phyloP scores from a whole-genome alignment of 225 moss, liverwort and hornwort genomes.

The Bryoerythrophyllum caledonicum region DNA sequence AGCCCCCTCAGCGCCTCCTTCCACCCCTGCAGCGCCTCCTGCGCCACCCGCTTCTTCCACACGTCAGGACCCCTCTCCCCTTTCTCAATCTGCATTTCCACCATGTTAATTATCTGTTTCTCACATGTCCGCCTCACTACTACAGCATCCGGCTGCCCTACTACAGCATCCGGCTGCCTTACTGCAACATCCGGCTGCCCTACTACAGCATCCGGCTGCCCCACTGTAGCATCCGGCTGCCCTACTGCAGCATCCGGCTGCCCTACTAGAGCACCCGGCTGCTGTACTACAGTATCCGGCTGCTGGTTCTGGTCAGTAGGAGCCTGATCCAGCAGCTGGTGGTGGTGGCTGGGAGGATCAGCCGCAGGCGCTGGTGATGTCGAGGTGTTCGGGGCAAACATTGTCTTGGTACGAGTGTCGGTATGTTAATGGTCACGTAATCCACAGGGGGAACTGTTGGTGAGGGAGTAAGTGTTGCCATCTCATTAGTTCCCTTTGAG shows the following conservation, averaged over 20 bases:
- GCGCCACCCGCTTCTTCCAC: background rate
- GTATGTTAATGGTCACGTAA: background rate
- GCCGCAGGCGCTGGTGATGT: background rate
- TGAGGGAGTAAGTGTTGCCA: no score
- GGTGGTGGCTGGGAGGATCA: background rate
- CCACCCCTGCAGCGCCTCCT: slow-evolving; percentile 5
- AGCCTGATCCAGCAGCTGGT: no score
- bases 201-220: no score
- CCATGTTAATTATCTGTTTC: background rate
- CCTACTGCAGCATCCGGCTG: no score
- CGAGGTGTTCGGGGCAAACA: background rate
- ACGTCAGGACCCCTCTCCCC: background rate
- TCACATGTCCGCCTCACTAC: background rate
- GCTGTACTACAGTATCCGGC: no score
- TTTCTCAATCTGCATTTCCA: background rate
- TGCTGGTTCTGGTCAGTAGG: background rate
- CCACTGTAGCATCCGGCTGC: no score
- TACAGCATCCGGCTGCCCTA: no score
- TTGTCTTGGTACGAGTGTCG: no score
- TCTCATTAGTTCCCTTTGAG: background rate
- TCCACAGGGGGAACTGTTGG: no score
- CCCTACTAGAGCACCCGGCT: no score
- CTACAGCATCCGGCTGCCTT: no score
- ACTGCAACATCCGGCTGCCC: no score
- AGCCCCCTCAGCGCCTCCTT: background rate